phyloP scores from a whole-genome alignment of 2,329 filamentous ascomycete species.

The Aureobasidium melanogenum region DNA sequence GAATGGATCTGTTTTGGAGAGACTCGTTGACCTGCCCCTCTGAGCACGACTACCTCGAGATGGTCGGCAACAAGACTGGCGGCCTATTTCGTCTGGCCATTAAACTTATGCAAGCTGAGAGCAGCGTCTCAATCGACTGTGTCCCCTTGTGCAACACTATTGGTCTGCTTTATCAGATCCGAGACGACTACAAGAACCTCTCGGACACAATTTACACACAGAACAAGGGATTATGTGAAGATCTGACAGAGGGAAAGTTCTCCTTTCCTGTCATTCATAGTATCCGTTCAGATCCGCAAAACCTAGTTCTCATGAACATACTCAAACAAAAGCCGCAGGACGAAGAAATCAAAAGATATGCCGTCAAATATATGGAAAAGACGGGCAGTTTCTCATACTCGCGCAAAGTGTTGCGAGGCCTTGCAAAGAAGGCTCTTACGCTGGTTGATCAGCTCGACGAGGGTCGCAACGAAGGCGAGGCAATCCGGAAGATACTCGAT shows the following conservation, averaged over 20 bases:
- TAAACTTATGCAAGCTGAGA: constrained; percentile 79
- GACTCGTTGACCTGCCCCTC: constrained; percentile 75
- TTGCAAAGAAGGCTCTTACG: constrained; percentile 34
- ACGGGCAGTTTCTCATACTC: constrained; percentile 89
- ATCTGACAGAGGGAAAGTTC: constrained; percentile 95
- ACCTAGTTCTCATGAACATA: constrained; percentile 81
- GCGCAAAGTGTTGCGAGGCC: constrained; percentile 44
- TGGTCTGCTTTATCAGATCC: constrained; percentile 81
- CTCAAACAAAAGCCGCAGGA: constrained; percentile 82
- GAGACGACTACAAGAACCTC: constrained; percentile 91
- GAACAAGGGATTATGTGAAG: constrained; percentile 92
- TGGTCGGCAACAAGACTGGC: constrained; percentile 87
- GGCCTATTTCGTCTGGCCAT: constrained; percentile 77
- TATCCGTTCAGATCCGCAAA: constrained; percentile 65
- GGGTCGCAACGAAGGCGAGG: constrained; percentile 29
- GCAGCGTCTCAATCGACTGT: constrained; percentile 50
- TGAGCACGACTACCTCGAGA: constrained; percentile 87
- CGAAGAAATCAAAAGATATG: constrained; percentile 83
- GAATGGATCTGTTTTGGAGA: constrained; percentile 87
- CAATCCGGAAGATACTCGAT: constrained; percentile 32
- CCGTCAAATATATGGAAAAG: constrained; percentile 80
- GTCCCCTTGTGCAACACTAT: constrained; percentile 77
- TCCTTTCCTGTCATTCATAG: constrained; percentile 92
- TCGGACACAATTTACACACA: constrained; percentile 54
- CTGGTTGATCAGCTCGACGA: constrained; percentile 34